Conservation (phyloP, 2,329 filamentous ascomycete genomes). For the Lizonia empirigonia region DNA sequence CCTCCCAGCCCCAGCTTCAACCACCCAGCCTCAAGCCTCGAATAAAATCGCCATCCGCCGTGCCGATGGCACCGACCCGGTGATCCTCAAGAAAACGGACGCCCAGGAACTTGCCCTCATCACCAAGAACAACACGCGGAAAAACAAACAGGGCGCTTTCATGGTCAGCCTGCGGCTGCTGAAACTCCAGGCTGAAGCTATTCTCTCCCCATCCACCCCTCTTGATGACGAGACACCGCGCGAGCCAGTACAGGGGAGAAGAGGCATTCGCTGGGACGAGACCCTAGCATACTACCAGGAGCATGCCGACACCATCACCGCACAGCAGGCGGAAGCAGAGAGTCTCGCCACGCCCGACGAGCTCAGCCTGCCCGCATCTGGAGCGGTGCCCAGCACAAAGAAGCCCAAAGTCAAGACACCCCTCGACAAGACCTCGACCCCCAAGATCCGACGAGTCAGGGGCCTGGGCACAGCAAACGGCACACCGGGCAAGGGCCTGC, state of each 20-base stretch:
- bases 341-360: constrained; percentile 42
- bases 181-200: constrained; percentile 47
- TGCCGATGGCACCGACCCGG: constrained; percentile 48
- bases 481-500: constrained; percentile 46
- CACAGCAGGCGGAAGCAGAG: constrained; percentile 37
- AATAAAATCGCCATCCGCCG: constrained; percentile 54
- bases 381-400: constrained; percentile 21
- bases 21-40: constrained; percentile 33
- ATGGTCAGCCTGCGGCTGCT: constrained; percentile 52
- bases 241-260: constrained; percentile 33
- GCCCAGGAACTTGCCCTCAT: constrained; percentile 54
- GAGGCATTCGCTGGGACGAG: constrained; percentile 54
- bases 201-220: constrained; percentile 20
- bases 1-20: constrained; percentile 37
- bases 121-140: constrained; percentile 56
- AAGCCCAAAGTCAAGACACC: constrained; percentile 29
- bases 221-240: constrained; percentile 13
- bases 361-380: constrained; percentile 30
- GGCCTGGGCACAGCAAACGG: constrained; percentile 46
- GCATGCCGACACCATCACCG: constrained; percentile 36
- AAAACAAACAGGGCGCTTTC: constrained; percentile 56
- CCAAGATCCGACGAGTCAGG: constrained; percentile 39
- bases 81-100: constrained; percentile 55
- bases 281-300: constrained; percentile 54
- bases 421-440: constrained; percentile 38